phyloP scores from a whole-genome alignment of 1,139 yeast species.

The Scheffersomyces stambukii region DNA sequence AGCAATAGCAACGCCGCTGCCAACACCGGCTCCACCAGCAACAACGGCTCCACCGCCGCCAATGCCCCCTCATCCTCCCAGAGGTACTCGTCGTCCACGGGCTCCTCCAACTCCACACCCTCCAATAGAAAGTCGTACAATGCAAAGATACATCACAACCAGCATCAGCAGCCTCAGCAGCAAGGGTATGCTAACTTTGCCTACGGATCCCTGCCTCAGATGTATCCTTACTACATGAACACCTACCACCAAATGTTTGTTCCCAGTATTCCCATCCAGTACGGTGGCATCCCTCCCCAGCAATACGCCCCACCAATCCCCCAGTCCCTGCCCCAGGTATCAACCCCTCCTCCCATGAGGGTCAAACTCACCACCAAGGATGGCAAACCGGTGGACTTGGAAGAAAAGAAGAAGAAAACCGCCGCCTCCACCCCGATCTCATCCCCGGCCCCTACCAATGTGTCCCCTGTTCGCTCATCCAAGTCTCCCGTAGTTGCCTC shows the following conservation, averaged over 20 bases:
- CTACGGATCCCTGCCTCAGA: constrained; percentile 11
- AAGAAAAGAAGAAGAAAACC: constrained; percentile 33
- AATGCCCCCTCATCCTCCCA: no score
- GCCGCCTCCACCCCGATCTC: constrained; percentile 17
- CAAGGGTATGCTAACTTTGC: constrained; percentile 13
- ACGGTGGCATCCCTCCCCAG: constrained; percentile 9
- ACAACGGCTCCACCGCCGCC: no score
- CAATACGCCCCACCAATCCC: constrained; percentile 9
- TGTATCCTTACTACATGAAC: constrained; percentile 11
- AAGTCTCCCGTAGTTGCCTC: constrained; percentile 17
- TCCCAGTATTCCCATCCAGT: constrained; percentile 11
- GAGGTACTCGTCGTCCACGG: no score
- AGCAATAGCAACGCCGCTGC: constrained; percentile 3
- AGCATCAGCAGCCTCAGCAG: constrained; percentile 7
- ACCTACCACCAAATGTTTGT: constrained; percentile 16
- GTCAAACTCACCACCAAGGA: constrained; percentile 43
- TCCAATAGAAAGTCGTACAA: background rate
- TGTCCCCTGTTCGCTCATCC: constrained; percentile 15
- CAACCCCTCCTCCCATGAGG: constrained; percentile 17
- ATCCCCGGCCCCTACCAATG: constrained; percentile 13
- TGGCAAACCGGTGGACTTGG: constrained; percentile 45
- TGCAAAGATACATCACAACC: background rate
- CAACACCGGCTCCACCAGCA: background rate
- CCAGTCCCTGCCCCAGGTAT: constrained; percentile 11
- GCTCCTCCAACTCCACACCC: no score